These are phyloP conservation scores for Ascochyta fabae DNA, from an alignment of 2,329 filamentous ascomycete genomes.

Conservation along the genomic window DNA sequence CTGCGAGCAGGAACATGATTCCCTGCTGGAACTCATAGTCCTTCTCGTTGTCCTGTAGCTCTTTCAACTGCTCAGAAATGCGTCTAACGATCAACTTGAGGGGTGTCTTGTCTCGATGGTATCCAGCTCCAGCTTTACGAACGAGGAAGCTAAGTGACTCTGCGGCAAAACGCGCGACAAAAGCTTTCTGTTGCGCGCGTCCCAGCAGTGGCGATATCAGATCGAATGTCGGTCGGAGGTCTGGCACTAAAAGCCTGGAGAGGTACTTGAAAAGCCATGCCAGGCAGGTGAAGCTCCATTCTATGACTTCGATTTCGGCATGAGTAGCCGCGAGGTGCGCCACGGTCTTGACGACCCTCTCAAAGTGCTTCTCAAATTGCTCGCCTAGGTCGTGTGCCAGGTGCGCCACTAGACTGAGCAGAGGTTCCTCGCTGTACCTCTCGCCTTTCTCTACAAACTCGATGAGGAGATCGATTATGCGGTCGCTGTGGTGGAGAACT, in stretches of 20 bases:
- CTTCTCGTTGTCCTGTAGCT: slow-evolving; percentile 61
- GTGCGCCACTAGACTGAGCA: slow-evolving; percentile 86
- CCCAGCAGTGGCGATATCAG: slow-evolving; percentile 85
- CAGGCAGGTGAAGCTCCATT: slow-evolving; percentile 94
- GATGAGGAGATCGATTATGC: slow-evolving; percentile 79
- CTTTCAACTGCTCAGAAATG: slow-evolving; percentile 71
- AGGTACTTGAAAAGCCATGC: slow-evolving; percentile 98
- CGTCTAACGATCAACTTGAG: slow-evolving; percentile 75
- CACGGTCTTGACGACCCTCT: slow-evolving; percentile 74
- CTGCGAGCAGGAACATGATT: slow-evolving; percentile 89
- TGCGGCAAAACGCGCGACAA: slow-evolving; percentile 90
- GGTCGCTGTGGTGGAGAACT: slow-evolving; percentile 86
- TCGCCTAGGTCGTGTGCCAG: slow-evolving; percentile 93
- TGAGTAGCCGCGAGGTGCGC: slow-evolving; percentile 78
- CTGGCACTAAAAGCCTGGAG: slow-evolving; percentile 82
- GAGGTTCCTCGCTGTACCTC: slow-evolving; percentile 79
- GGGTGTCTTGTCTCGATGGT: slow-evolving; percentile 73
- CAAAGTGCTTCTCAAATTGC: slow-evolving; percentile 88
- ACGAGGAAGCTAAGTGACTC: slow-evolving; percentile 94
- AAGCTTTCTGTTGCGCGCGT: slow-evolving; percentile 78
- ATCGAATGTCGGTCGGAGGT: slow-evolving; percentile 83
- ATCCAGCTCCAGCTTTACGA: slow-evolving; percentile 81
- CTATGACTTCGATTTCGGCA: slow-evolving; percentile 84
- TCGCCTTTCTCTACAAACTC: slow-evolving; percentile 80
- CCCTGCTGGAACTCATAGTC: slow-evolving; percentile 80